Evolutionary conservation across 1,284 basidiomycete genomes (phyloP).

Genomic region (Phaffia rhodozyma): DNA sequence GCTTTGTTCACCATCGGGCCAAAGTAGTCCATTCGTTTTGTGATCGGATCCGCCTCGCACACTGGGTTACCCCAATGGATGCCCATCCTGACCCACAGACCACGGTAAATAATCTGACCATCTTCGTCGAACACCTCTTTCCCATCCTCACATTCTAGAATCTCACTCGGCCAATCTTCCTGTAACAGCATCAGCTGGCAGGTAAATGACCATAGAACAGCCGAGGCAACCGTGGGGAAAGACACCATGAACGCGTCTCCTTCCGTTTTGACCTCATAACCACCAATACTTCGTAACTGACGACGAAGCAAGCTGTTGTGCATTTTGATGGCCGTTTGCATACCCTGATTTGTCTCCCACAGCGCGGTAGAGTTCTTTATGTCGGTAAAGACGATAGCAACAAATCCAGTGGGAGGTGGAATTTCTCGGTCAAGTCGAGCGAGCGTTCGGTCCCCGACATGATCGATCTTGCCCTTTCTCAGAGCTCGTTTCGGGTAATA

Average conservation of each 20-base stretch:
- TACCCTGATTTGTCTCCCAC: constrained; percentile 95
- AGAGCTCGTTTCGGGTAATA: constrained; percentile 6
- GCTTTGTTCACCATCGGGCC: constrained; percentile 88
- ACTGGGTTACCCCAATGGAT: constrained; percentile 86
- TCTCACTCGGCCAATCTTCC: constrained; percentile 88
- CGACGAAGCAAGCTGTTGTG: constrained; percentile 83
- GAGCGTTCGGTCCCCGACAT: constrained; percentile 38
- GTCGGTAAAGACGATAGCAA: constrained; percentile 95
- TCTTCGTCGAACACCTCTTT: constrained; percentile 61
- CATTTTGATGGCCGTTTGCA: constrained; percentile 86
- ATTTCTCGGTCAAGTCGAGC: constrained; percentile 66
- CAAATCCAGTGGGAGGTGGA: constrained; percentile 71
- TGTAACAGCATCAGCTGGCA: constrained; percentile 76
- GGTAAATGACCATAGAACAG: constrained; percentile 81
- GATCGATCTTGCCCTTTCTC: constrained; percentile 29
- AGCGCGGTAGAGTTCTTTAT: constrained; percentile 94
- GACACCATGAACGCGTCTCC: constrained; percentile 99
- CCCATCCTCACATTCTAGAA: constrained; percentile 85
- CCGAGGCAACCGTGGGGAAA: constrained; percentile 77
- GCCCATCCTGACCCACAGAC: constrained; percentile 93
- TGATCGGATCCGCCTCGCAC: constrained; percentile 89
- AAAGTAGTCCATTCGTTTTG: constrained; percentile 94
- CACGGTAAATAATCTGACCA: constrained; percentile 66
- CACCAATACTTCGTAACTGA: constrained; percentile 78
- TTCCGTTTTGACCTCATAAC: constrained; percentile 99